phyloP scores from a whole-genome alignment of 2,329 filamentous ascomycete species.

The Ramularia endophylla region DNA sequence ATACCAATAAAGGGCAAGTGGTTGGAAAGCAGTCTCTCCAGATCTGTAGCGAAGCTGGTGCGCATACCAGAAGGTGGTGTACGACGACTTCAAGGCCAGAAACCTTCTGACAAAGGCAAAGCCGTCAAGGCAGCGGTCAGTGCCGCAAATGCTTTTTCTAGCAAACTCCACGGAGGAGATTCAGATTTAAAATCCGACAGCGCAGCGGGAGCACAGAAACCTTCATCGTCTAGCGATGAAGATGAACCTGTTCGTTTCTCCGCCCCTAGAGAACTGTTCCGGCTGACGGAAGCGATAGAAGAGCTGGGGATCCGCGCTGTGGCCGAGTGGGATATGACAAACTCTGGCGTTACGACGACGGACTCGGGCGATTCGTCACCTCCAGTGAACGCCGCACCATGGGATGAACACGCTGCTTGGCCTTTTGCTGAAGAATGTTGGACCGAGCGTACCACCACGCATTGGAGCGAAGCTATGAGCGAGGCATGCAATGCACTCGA shows the following conservation, averaged over 20 bases:
- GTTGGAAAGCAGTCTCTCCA: slow-evolving; percentile 75
- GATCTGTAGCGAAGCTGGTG: slow-evolving; percentile 83
- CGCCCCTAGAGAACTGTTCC: slow-evolving; percentile 82
- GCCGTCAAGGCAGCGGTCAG: slow-evolving; percentile 12
- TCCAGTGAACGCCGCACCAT: slow-evolving; percentile 38
- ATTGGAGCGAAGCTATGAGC: slow-evolving; percentile 40
- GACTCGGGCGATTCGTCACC: slow-evolving; percentile 4
- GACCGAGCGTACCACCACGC: slow-evolving; percentile 34
- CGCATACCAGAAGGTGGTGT: slow-evolving; percentile 73
- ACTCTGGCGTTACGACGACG: slow-evolving; percentile 1
- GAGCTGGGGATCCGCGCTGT: slow-evolving; percentile 52
- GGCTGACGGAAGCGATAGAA: slow-evolving; percentile 75
- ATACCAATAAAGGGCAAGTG: slow-evolving; percentile 73
- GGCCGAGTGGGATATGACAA: slow-evolving; percentile 56
- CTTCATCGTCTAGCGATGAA: slow-evolving; percentile 6
- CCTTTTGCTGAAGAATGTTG: slow-evolving; percentile 52
- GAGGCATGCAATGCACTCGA: slow-evolving; percentile 63
- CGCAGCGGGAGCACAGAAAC: not conserved
- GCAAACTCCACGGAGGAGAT: slow-evolving; percentile 4
- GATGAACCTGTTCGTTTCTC: slow-evolving; percentile 57
- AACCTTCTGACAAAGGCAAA: slow-evolving; percentile 32
- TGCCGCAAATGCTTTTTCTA: slow-evolving; percentile 12
- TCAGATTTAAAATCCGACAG: slow-evolving; percentile 1
- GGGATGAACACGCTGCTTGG: slow-evolving; percentile 52
- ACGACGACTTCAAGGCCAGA: slow-evolving; percentile 60